phyloP scores from a whole-genome alignment of 202 grass and related monocot genomes.

The Elaeis oleifera region DNA sequence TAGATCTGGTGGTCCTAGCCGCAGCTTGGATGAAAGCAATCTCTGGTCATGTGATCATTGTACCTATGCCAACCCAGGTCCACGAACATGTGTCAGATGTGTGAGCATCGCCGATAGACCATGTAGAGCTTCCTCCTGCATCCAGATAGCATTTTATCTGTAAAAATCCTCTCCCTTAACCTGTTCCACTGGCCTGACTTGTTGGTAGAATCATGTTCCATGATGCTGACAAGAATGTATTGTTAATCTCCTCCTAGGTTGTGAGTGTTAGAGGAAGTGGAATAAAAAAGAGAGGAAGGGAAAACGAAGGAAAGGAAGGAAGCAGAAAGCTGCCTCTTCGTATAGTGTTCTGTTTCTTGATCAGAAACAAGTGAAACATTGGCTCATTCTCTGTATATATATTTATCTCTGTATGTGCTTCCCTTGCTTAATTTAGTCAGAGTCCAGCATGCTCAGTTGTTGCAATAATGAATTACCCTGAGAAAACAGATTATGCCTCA shows the following conservation, averaged over 20 bases:
- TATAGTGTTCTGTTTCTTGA: too few relatives aligned
- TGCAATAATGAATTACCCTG: too few relatives aligned
- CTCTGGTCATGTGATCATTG: slow-evolving; percentile 83
- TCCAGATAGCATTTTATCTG: background rate
- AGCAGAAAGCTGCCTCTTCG: too few relatives aligned
- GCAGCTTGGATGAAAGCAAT: slow-evolving; percentile 53
- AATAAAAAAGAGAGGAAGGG: background rate
- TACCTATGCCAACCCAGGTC: slow-evolving; percentile 60
- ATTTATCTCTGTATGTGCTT: too few relatives aligned
- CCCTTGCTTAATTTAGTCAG: too few relatives aligned
- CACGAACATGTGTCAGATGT: slow-evolving; percentile 59
- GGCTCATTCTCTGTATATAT: too few relatives aligned
- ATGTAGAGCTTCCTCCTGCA: background rate
- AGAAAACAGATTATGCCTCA: too few relatives aligned
- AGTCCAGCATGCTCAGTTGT: too few relatives aligned
- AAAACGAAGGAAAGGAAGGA: background rate
- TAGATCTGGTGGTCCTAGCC: slow-evolving; percentile 45
- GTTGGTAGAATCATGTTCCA: background rate
- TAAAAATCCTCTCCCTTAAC: background rate
- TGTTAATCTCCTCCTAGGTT: background rate
- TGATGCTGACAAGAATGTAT: background rate
- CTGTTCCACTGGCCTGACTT: background rate
- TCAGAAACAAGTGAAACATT: too few relatives aligned
- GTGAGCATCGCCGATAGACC: slow-evolving; percentile 34
- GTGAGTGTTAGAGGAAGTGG: background rate